Base-by-base conservation (phyloP, 2,329 filamentous ascomycete species). In the Colletotrichum acutatum region DNA sequence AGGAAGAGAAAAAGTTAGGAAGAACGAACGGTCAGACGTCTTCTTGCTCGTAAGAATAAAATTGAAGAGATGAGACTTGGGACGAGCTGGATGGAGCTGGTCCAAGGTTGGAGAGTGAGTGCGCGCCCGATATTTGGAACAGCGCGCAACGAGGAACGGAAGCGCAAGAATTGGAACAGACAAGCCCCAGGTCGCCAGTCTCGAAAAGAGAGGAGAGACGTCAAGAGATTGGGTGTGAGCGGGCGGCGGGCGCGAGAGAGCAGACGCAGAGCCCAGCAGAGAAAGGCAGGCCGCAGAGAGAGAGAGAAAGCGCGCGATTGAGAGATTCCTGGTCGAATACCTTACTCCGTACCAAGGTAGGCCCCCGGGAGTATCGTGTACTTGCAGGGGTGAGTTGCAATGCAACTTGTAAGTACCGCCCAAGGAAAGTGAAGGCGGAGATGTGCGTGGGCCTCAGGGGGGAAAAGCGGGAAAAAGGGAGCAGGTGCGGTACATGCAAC, bases 31-130 rank as follows among this genome's bases (percentile, higher is more conserved):
- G 67, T 73, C 67, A 71, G 71, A 73, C 66, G 65, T 56, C 46
- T 19, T 60, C 22, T 49, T 61, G 46, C 28, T 73, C 54, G 71
- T 73, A 61, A 61, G 52, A 74, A 72, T 74, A 72, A 77, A 74
- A 68, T 76, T 76, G 75, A 74, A 73, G 74, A 76, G 75, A 76
- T 76, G 75, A 76, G 75, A 72, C 74, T 68, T 76, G 64, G 66
- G 75, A 74, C 70, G 71, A 75, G 74, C 37, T 42, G 37, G 37
- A 42, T 42, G 37, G 37, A 42, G 37, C 71, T 68, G 73, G 42
- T 49, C 42, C 42, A 49, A 49, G 42, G 75, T 67, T 74, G 67
- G 69, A 69, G 68, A 60, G 58, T 19, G 37, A 42, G 16, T 42
- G 37, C 57, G 37, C 57, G 61, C 66, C 56, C 56, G 52, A 57